Base-by-base conservation (phyloP, 2,329 filamentous ascomycete genomes). In the Paradendryphiella salina region DNA sequence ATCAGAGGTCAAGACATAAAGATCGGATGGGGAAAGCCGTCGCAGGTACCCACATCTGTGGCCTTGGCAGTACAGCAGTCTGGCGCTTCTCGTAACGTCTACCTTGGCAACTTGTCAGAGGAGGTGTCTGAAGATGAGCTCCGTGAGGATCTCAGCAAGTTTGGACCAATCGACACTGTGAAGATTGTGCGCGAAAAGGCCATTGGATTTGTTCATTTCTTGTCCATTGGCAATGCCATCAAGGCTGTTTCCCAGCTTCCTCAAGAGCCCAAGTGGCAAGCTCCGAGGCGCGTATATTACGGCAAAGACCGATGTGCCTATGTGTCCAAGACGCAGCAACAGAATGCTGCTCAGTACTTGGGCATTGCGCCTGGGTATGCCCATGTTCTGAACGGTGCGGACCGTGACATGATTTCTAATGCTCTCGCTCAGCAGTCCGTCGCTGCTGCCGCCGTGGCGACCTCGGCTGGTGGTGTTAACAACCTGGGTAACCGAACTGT, bases 1-100 rank as follows among this genome's bases (percentile, higher is more conserved):
- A 96, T 99, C 79, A 92, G 96, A 77, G 93, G 93, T 20, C 94
- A 97, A 79, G 94, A 99, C 73, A 96, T 99, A 80, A 99, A 99
- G 81, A 92, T 99, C 66, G 94, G 94, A 57, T 99, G 94, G 94
- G 94, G 94, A 58, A 99, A 99, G 78, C 93, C 94, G 26, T 97
- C 94, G 3, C 93, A 96, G 75, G 94, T 99, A 0, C 94, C 94
- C 3, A 97, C 93, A 2, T 97, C 94, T 2, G 94, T 99, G 38
- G 91, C 92, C n/a, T 81, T 97, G 50, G 93, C 94, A 38, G 94
- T 97, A 26, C 94, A 99, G 77, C 94, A 99, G 76, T 96, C 92
- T 10, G 92, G 92, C 44, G 94, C 94, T 23, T 99, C 94, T 14
- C 85, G 94, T 59, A 99, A 99, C 70, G 94, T 99, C 28, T 99